Evolutionary conservation across 164 flowering plant genomes (phyloP).

Genomic region (Tetrastigma voinierianum): DNA sequence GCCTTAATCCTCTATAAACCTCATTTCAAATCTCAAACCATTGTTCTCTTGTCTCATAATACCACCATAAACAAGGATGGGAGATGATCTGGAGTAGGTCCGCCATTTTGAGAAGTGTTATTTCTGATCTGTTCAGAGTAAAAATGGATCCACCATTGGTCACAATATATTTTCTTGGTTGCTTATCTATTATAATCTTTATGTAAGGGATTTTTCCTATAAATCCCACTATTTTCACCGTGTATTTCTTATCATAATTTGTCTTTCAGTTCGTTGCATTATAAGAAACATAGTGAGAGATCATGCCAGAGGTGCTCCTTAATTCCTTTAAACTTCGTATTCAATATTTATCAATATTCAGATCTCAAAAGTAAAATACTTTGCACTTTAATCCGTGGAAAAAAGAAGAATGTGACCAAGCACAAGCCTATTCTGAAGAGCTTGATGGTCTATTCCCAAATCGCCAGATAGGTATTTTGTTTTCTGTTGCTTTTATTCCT

Average conservation of each 20-base stretch:
- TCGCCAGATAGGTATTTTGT: conserved; percentile 57
- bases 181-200: not conserved
- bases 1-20: no score
- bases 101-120: no score
- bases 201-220: not conserved
- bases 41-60: no score
- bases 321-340: conserved; percentile 1
- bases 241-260: not conserved
- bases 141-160: no score
- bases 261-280: conserved; percentile 76
- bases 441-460: conserved; percentile 72
- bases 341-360: not conserved
- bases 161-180: no score
- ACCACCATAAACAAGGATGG: no score
- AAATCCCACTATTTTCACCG: no score
- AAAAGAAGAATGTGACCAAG: conserved; percentile 91
- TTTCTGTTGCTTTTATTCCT: not conserved
- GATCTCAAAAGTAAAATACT: not conserved
- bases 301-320: conserved; percentile 86
- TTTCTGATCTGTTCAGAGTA: no score
- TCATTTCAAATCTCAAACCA: no score
- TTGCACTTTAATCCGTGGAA: conserved; percentile 53
- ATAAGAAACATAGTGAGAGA: conserved; percentile 92
- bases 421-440: conserved; percentile 90
- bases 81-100: no score